These are phyloP conservation scores for Tulasnella sp. DNA, from an alignment of 768 basidiomycete species.

Conservation along the genomic window DNA sequence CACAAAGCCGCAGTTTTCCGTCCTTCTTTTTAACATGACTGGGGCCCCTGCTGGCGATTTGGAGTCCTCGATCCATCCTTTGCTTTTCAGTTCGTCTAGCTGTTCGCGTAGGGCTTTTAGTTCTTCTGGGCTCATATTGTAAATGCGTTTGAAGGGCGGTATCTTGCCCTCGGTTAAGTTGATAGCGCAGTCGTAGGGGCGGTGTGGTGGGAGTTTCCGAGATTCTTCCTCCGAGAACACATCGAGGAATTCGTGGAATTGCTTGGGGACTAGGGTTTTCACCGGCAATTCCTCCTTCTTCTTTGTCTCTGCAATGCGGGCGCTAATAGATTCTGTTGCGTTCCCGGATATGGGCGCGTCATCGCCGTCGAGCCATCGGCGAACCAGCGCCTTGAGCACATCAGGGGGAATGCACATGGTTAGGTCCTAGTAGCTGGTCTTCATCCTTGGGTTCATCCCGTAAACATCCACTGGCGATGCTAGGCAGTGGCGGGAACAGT, in stretches of 20 bases:
- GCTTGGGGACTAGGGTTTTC: background rate
- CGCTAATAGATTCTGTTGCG: no score
- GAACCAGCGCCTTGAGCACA: no score
- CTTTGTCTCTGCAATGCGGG: background rate
- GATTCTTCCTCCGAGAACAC: background rate
- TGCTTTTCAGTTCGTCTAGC: conserved; percentile 33
- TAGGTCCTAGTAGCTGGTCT: no score
- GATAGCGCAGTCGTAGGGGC: background rate
- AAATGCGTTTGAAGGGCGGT: background rate
- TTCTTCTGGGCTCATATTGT: background rate
- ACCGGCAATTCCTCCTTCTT: background rate
- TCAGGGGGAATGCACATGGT: no score
- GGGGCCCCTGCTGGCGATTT: conserved; percentile 33
- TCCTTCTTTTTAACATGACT: conserved; percentile 36
- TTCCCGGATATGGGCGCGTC: no score
- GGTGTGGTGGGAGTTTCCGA: background rate
- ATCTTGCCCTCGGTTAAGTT: background rate
- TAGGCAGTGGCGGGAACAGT: no score
- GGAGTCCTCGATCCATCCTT: conserved; percentile 31
- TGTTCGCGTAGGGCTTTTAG: background rate
- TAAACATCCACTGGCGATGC: no score
- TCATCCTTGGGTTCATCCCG: no score
- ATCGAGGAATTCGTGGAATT: background rate
- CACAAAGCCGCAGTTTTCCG: conserved; percentile 30
- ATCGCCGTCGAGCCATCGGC: no score